phyloP scores from a whole-genome alignment of 306 rosid genomes.

The Acacia confusa region DNA sequence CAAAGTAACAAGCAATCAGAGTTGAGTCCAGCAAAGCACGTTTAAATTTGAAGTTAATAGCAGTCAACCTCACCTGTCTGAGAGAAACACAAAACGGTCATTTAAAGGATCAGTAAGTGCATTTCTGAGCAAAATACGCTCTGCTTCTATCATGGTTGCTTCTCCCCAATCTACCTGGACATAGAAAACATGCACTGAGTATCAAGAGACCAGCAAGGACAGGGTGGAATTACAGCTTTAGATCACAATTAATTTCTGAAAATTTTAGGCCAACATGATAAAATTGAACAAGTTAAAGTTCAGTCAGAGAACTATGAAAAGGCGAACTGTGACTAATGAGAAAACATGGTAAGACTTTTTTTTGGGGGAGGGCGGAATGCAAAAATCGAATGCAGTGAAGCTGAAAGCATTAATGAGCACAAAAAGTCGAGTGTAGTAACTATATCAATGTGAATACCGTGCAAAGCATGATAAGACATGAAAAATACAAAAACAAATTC shows the following conservation, averaged over 20 bases:
- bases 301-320: conserved; percentile 12
- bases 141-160: conserved; percentile 97
- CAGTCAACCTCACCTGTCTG: conserved; percentile 83
- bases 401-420: not conserved
- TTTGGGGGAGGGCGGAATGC: not conserved
- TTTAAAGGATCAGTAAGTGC: conserved; percentile 84
- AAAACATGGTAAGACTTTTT: not conserved
- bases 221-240: not conserved
- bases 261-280: not conserved
- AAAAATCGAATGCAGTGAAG: not conserved
- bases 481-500: not conserved
- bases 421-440: not conserved
- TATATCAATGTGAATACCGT: not conserved
- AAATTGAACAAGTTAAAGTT: conserved; percentile 12
- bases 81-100: conserved; percentile 90
- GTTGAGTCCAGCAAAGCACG: conserved; percentile 16
- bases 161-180: conserved; percentile 98
- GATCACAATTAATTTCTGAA: not conserved
- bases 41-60: conserved; percentile 1
- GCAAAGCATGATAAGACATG: not conserved
- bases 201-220: conserved; percentile 32
- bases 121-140: conserved; percentile 77
- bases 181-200: conserved; percentile 32
- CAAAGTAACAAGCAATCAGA: not conserved
- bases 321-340: not conserved